phyloP scores from a whole-genome alignment of 2,329 filamentous ascomycete species.

The Paraphoma chrysanthemicola region DNA sequence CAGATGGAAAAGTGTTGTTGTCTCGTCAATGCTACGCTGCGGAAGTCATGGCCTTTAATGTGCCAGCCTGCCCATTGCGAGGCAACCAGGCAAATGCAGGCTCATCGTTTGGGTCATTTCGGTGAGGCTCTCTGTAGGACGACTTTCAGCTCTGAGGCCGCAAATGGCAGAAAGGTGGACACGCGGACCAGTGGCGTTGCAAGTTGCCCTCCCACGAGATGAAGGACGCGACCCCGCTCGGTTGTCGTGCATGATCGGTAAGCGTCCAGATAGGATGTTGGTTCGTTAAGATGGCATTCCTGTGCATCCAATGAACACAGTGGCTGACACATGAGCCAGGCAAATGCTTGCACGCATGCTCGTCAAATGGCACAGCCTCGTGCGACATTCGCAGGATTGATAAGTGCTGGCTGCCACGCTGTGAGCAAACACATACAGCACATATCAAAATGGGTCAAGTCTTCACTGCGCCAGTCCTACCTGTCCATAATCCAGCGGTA shows the following conservation, averaged over 20 bases:
- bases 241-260: background rate
- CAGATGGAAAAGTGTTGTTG: background rate
- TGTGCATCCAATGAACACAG: background rate
- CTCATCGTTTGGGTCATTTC: background rate
- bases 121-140: background rate
- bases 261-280: background rate
- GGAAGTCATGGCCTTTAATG: background rate
- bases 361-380: background rate
- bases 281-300: background rate
- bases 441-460: background rate
- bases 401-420: background rate
- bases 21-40: no score
- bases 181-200: background rate
- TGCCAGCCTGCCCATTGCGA: background rate
- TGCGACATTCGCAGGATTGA: background rate
- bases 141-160: background rate
- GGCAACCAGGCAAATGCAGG: background rate
- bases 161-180: background rate
- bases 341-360: background rate
- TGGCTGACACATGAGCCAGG: background rate
- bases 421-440: background rate
- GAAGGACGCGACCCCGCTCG: background rate
- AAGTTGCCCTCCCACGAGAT: background rate
- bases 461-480: background rate
- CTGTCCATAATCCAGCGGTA: background rate